Evolutionary conservation across 305 asterid species (phyloP), one percentile per base, ranked within the genome.

Genomic region (Ilex paraguariensis): DNA sequence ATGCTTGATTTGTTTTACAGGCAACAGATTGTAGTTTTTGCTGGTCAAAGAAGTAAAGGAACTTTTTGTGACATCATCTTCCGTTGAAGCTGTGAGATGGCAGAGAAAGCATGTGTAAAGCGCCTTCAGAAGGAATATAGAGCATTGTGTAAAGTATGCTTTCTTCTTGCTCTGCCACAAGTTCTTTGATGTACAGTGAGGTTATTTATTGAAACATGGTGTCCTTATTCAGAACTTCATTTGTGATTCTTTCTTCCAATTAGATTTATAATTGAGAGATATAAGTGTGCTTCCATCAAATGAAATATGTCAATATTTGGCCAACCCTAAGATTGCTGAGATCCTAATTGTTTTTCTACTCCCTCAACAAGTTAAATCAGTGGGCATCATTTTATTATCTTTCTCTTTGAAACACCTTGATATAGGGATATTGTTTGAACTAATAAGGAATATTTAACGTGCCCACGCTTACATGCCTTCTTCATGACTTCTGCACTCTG

Each of bases 111-210:
- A 15, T 90, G 96, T 56, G 87, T 86, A 46, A 86, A 83, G 80
- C 97, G 99, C 71, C 95, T 93, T 49, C 99, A 87, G 75, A 93
- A 90, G 80, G 99, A 93, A 79, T 90, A 86, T 74, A 80, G 96
- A 84, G 82, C 97, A 61, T 92, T 93, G 51, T 88, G 95, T 74
- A 90, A 90, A 77, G 99, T 93, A 79, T 73, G 91, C 58, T 28
- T 46, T 52, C 65, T 42, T 7, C n/a, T 62, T 59, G 62, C 28
- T 61, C 55, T 70, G 50, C 56, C 63, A 36, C 56, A 62, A 62
- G 56, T 44, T 58, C 28, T 63, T 57, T 28, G 49, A 57, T 36
- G 59, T 60, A 69, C 70, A 60, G 21, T 17, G 21, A 17, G 55
- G 58, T 60, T 49, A 70, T 42, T 36, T 55, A 60, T 11, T 60